These are phyloP conservation scores for Fomitopsis palustris DNA, from an alignment of 1,284 basidiomycete species.

Conservation along the genomic window DNA sequence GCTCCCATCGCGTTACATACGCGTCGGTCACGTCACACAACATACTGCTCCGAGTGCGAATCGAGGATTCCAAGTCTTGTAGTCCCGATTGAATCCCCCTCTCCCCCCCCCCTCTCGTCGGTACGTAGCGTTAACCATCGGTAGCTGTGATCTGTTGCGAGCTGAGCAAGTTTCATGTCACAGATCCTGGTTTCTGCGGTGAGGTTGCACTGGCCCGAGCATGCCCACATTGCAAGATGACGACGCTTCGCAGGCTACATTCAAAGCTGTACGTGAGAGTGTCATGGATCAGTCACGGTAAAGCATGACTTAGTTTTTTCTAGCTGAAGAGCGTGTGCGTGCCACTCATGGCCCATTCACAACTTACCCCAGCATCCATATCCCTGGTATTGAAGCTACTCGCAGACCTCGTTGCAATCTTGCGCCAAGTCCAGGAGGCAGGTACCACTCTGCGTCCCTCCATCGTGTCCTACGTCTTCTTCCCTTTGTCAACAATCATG, in stretches of 20 bases:
- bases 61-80: too few species aligned
- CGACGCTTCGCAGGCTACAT: conserved; percentile 23
- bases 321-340: conserved; percentile 81
- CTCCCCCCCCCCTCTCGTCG: neutral
- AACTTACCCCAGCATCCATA: conserved; percentile 51
- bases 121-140: neutral
- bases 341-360: conserved; percentile 66
- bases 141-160: neutral
- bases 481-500: conserved; percentile 81
- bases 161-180: neutral
- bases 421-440: conserved; percentile 42
- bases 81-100: too few species aligned
- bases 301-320: conserved; percentile 3
- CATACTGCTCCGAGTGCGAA: too few species aligned
- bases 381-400: conserved; percentile 51
- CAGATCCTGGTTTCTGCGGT: neutral
- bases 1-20: neutral
- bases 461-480: conserved; percentile 83
- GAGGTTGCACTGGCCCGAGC: neutral
- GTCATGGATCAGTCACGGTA: neutral
- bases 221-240: conserved; percentile 5
- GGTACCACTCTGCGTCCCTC: conserved; percentile 45
- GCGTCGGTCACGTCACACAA: conserved; percentile 1
- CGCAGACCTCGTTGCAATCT: conserved; percentile 43
- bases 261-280: conserved; percentile 30